Evolutionary conservation across 2,329 filamentous ascomycete species (phyloP), one percentile per base, ranked within the genome.

Genomic region (Penicillium sp.): DNA sequence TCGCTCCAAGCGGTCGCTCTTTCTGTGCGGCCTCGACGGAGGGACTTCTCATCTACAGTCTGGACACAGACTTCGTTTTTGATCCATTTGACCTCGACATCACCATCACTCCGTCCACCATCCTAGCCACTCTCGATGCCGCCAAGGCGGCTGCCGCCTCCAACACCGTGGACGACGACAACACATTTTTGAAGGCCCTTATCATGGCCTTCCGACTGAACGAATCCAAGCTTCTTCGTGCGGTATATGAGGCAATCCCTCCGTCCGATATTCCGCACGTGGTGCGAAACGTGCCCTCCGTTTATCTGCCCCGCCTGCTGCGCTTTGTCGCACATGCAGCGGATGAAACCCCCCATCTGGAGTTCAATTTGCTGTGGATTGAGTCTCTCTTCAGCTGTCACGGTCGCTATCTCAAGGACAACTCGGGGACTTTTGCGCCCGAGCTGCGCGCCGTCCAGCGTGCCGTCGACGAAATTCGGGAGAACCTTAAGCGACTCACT

Each of bases 121-220:
- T 93, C 2, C 83, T 97, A 1, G 76, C 89, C 2, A 95, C 93
- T 0, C 83, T 98, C 0, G 71, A 76, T 37, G 75, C 70, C 33
- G 76, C 78, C n/a, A 77, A 77, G 65, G 59, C 68, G 45, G 68
- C 75, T 1, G 64, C 70, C 14, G 63, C 60, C 22, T 65, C 70
- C 11, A 64, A 70, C 54, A 85, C 89, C 10, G 80, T 90, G 35
- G 83, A 89, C 59, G 87, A 93, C 58, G 85, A 85, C 64, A 91
- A 97, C 73, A 74, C 75, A 8, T 96, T 91, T 76, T 85, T 98
- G 65, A 96, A 95, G 78, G 94, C 95, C 0, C 82, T 99, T 6
- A 88, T 97, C 65, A 99, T 99, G 95, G 90, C 93, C 1, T 99
- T 99, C 83, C 90, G 96, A 6, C 87, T 99, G 60, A 97, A 97